Conservation (phyloP, 2,329 filamentous ascomycete genomes). For the Colletotrichum horii region DNA sequence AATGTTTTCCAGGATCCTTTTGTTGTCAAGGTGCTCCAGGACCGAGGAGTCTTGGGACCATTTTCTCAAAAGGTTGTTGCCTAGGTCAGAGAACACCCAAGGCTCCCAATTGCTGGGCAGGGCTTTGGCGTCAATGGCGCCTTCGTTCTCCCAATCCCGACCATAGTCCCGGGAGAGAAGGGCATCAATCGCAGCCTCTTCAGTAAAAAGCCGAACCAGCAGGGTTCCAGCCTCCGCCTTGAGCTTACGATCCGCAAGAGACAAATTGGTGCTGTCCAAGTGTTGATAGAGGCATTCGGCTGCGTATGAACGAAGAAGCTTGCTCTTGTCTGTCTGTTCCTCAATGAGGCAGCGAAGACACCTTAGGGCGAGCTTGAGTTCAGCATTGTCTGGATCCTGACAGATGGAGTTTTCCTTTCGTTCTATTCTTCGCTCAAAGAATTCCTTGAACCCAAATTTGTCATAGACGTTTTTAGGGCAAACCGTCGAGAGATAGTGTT, state of each 20-base stretch:
- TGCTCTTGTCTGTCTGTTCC: neutral
- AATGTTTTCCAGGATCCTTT: neutral
- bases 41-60: neutral
- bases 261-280: neutral
- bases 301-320: neutral
- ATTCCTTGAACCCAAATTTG: slow-evolving; percentile 37
- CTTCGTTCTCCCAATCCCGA: neutral
- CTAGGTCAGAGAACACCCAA: neutral
- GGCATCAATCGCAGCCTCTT: neutral
- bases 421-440: slow-evolving; percentile 33
- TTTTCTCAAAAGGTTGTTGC: neutral
- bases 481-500: slow-evolving; percentile 35
- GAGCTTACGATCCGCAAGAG: neutral
- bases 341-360: neutral
- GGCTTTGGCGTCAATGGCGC: neutral
- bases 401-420: slow-evolving; percentile 33
- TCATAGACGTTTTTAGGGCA: slow-evolving; percentile 35
- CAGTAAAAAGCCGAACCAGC: neutral
- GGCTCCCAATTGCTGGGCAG: neutral
- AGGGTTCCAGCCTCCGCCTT: neutral
- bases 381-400: slow-evolving; percentile 34
- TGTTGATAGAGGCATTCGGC: neutral
- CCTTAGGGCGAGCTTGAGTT: slow-evolving; percentile 29
- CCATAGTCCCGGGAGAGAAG: neutral
- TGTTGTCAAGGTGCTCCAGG: neutral